Percentiles rank a stretch among this genome's conserved stretches.
Evolutionary conservation across 345 rosid genomes (phyloP).

Genomic region (Salix arbutifolia): DNA sequence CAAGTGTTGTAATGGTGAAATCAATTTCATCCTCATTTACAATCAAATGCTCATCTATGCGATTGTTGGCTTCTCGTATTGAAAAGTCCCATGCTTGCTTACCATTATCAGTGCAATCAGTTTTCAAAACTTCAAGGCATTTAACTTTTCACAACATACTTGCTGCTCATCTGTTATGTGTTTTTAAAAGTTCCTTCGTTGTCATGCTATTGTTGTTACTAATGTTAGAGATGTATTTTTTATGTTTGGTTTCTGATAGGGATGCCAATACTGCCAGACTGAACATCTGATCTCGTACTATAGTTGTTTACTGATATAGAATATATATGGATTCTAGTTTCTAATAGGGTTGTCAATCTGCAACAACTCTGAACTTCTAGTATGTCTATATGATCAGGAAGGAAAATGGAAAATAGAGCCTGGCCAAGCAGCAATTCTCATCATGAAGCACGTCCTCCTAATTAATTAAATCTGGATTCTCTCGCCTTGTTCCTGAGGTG

Average conservation of each 20-base stretch:
- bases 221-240: neutral
- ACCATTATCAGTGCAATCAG: neutral
- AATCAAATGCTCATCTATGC: too few species aligned
- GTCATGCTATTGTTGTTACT: neutral
- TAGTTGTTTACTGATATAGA: neutral
- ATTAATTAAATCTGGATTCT: conserved; percentile 72
- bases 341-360: conserved; percentile 83
- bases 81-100: neutral
- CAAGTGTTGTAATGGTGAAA: neutral
- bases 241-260: too few species aligned
- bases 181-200: neutral
- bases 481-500: conserved; percentile 80
- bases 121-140: too few species aligned
- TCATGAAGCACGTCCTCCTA: conserved; percentile 77
- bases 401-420: conserved; percentile 93
- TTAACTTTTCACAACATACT: neutral
- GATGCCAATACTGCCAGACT: too few species aligned
- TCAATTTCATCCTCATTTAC: neutral
- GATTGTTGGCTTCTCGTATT: neutral
- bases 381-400: conserved; percentile 80
- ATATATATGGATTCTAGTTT: conserved; percentile 40
- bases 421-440: conserved; percentile 76
- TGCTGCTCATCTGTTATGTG: neutral
- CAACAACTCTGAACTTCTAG: conserved; percentile 82
- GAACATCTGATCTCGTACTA: too few species aligned